Conservation (phyloP, 345 rosid species). For the Sonneratia alba region DNA sequence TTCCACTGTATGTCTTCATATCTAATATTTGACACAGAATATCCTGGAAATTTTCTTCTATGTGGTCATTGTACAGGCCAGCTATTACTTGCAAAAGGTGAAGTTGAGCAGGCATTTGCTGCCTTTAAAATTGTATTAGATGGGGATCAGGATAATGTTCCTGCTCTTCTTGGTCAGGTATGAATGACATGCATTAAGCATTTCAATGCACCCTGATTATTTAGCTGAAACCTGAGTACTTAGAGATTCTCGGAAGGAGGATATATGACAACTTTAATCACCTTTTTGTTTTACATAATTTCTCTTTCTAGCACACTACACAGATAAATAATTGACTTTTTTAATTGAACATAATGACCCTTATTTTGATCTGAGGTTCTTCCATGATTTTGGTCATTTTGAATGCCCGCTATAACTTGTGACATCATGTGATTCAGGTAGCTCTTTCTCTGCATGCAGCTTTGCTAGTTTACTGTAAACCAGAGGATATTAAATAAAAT, state of each 20-base stretch:
- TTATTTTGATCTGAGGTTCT: no score
- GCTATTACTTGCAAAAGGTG: constrained; percentile 92
- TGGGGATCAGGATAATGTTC: constrained; percentile 66
- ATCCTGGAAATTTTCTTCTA: neutral
- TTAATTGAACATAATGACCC: no score
- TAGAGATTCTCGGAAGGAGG: neutral
- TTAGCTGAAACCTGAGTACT: neutral
- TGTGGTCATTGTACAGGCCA: constrained; percentile 44
- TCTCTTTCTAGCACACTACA: neutral
- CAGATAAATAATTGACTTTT: no score
- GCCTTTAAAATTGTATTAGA: constrained; percentile 84
- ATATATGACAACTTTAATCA: neutral
- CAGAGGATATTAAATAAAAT: neutral
- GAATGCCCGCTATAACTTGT: neutral
- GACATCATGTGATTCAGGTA: no score
- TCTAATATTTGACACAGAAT: neutral
- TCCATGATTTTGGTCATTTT: no score
- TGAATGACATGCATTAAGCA: neutral
- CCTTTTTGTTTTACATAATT: neutral
- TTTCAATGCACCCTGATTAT: neutral
- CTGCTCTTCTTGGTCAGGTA: constrained; percentile 99
- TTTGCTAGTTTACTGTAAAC: neutral
- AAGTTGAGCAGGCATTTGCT: constrained; percentile 77
- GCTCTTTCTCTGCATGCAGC: neutral
- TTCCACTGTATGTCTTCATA: neutral